Base-by-base conservation (phyloP, 495 filamentous ascomycete genomes). In the Filosporella fistucella region DNA sequence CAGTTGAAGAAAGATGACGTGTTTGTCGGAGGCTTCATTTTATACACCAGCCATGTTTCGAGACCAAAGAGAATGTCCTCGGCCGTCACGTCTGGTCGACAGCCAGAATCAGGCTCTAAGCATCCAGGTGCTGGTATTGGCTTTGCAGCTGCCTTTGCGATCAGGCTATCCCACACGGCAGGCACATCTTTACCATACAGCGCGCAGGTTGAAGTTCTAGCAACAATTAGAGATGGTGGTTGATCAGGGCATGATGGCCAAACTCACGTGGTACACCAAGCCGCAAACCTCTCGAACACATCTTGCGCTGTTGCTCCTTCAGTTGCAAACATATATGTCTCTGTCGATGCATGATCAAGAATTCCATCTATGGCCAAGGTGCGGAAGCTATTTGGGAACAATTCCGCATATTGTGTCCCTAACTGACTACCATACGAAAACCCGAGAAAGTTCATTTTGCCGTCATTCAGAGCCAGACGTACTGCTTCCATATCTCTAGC, bases 391-490 rank as follows among this genome's bases (percentile, higher is more conserved):
- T 63, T 48, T 12, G 63, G 63, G 51, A 48, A 64, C 17, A 64
- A 49, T 43, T 60, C 59, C n/a, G 63, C 63, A 35, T 60, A 64
- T 42, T 50, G 78, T 58, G 66, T 52, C 9, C 77, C 78, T 1
- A 81, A 59, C 17, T 76, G 49, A 4, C 75, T 77, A 2, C 77
- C 78, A 58, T 82, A 82, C 0, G 75, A 79, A 2, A 76, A 62
- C 4, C 77, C 77, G 4, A 63, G 21, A 13, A 56, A 59, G 22
- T 51, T 59, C 20, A 54, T 46, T 42, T 62, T 60, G 48, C 63
- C 57, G 28, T 42, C 65, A 30, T 57, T 53, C 1, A 71, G 58
- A 1, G 63, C 68, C 21, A 60, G 26, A 42, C 70, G 68, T 10
- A 71, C 62, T 1, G 67, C 68, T 51, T 74, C 70, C 18, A 69